Evolutionary conservation across 2,329 filamentous ascomycete genomes (phyloP).

Genomic region (Talaromyces sp.): DNA sequence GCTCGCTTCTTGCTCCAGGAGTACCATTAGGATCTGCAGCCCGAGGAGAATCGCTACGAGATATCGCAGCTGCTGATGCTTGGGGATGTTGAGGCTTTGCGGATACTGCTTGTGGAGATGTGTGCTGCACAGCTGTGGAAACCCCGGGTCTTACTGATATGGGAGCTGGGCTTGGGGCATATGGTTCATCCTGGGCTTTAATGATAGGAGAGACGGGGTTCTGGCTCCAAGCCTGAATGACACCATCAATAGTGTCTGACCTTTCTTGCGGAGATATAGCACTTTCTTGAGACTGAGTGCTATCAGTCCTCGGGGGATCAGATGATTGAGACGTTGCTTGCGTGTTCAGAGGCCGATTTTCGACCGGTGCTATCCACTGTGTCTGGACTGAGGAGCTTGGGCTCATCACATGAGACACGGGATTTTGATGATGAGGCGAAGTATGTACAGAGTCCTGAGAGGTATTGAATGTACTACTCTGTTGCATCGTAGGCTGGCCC

Average conservation of each 20-base stretch:
- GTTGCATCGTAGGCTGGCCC: constrained; percentile 5
- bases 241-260: constrained; percentile 41
- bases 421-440: constrained; percentile 3
- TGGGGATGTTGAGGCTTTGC: constrained; percentile 9
- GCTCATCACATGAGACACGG: neutral
- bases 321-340: constrained; percentile 11
- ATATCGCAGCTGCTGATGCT: constrained; percentile 8
- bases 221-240: constrained; percentile 44
- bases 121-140: constrained; percentile 10
- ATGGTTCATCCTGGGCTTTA: constrained; percentile 20
- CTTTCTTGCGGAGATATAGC: constrained; percentile 26
- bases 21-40: neutral
- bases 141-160: constrained; percentile 18
- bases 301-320: constrained; percentile 26
- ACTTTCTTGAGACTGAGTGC: constrained; percentile 27
- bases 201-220: constrained; percentile 29
- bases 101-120: neutral
- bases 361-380: neutral
- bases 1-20: neutral
- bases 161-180: constrained; percentile 14
- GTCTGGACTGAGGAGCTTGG: neutral
- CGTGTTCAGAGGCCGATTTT: neutral
- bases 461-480: neutral
- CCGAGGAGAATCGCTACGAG: neutral
- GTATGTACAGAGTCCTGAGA: neutral